Evolutionary conservation across 352 stramenopile genomes (phyloP).

Genomic region (Globisporangium cystogenes): DNA sequence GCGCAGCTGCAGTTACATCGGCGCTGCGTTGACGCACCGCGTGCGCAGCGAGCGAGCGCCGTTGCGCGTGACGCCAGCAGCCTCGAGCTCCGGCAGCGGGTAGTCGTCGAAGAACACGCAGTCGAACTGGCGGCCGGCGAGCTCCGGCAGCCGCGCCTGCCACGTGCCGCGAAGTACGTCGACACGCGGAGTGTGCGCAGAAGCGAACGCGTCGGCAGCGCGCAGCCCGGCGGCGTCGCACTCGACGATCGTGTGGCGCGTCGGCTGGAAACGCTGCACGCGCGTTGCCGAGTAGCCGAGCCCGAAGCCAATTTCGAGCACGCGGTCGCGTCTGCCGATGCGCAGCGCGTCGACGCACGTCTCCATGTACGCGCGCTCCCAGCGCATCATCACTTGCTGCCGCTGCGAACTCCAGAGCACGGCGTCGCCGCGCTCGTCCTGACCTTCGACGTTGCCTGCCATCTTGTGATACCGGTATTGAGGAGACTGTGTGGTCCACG

Average conservation of each 20-base stretch:
- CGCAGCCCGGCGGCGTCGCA: slow-evolving; percentile 58
- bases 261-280: slow-evolving; percentile 55
- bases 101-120: slow-evolving; percentile 86
- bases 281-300: slow-evolving; percentile 72
- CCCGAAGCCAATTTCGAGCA: slow-evolving; percentile 87
- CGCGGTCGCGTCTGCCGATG: slow-evolving; percentile 34
- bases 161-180: slow-evolving; percentile 60
- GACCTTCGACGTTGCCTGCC: slow-evolving; percentile 37
- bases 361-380: slow-evolving; percentile 83
- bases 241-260: slow-evolving; percentile 72
- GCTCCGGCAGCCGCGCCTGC: slow-evolving; percentile 44
- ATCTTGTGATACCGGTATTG: slow-evolving; percentile 11
- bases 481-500: background rate
- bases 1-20: background rate
- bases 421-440: slow-evolving; percentile 34
- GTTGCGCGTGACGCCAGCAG: slow-evolving; percentile 12
- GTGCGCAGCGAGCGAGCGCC: slow-evolving; percentile 8
- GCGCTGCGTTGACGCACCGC: background rate
- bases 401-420: slow-evolving; percentile 63
- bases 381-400: slow-evolving; percentile 89
- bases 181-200: slow-evolving; percentile 18
- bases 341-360: slow-evolving; percentile 54
- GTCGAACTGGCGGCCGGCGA: slow-evolving; percentile 43
- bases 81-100: slow-evolving; percentile 50
- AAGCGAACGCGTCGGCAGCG: slow-evolving; percentile 42